Base-by-base conservation (phyloP, 257 asterid genomes). In the Scutellaria baicalensis region DNA sequence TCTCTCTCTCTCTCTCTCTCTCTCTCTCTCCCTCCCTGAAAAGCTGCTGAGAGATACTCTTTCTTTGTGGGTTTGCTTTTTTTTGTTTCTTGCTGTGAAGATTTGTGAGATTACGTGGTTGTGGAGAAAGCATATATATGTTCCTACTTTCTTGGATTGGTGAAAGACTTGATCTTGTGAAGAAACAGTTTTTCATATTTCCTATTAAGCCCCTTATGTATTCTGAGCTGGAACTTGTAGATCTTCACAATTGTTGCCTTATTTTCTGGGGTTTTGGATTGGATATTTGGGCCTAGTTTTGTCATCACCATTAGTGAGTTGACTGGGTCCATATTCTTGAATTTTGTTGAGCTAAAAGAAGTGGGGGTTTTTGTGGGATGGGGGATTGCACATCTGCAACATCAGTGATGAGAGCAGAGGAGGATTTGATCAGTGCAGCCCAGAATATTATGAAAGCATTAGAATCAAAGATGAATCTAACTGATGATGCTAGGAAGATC, bases 341-440 rank as follows among this genome's bases (percentile, higher is more conserved):
- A 47, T 20, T 52, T 52, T 13, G n/a, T 40, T 58, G 65, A 47
- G 57, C 45, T 20, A 69, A 13, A 39, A 67, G 9, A 14, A 44
- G 57, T 57, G 40, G 57, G 57, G 66, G 43, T 11, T 56, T 64
- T 80, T 35, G 45, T 78, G 67, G 39, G 36, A 84, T 90, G 97
- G 91, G 86, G 59, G 97, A 88, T 65, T 81, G 78, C 73, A 51
- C 72, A 76, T 52, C 75, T 57, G 9, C 76, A 17, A n/a, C 59
- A 39, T 71, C 83, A 43, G 61, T 23, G 47, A 78, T 87, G 86
- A 96, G 86, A 68, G 90, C 78, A 43, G 99, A 93, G 64, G 96
- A 86, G 67, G 86, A 78, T 23, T 71, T 91, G 72, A 87, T 93
- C 69, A 90, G 86, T 76, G 92, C 94, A 1, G 90, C 78, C 4